A percentile compares a stretch with the other conserved stretches of the same genome.
These are phyloP conservation scores for Adansonia grandidieri DNA, from an alignment of 441 rosid genomes.

Conservation along the genomic window DNA sequence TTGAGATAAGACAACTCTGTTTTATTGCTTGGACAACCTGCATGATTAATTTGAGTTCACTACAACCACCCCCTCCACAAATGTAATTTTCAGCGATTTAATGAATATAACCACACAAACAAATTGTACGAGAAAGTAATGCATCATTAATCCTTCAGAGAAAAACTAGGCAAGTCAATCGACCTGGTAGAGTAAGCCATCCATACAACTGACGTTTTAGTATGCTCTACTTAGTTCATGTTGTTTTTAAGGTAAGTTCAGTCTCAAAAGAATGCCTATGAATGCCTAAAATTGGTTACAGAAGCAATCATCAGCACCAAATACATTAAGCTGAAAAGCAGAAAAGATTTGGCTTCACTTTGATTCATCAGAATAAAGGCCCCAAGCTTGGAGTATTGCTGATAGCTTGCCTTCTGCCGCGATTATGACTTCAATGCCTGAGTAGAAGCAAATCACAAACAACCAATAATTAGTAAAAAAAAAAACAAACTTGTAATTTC, in stretches of 20 bases:
- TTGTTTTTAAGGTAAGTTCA: conserved; percentile 1
- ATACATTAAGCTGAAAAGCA: neutral
- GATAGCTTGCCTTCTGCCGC: neutral
- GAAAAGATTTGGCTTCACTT: conserved; percentile 13
- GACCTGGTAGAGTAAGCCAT: neutral
- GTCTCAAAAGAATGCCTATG: neutral
- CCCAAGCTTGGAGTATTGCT: conserved; percentile 1
- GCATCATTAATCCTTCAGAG: neutral
- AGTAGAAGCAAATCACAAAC: conserved; percentile 8
- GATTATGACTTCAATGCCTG: conserved; percentile 17
- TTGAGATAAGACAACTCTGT: neutral
- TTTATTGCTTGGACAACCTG: neutral
- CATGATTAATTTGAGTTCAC: neutral
- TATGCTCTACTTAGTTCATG: conserved; percentile 1
- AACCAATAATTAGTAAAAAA: conserved; percentile 9
- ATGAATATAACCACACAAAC: neutral
- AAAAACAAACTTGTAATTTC: neutral
- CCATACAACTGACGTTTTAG: neutral
- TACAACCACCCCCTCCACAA: neutral
- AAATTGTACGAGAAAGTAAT: neutral
- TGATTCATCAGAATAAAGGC: neutral
- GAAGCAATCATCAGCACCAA: neutral
- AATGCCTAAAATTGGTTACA: conserved; percentile 17
- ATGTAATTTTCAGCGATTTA: neutral
- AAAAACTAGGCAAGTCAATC: neutral